Evolutionary conservation across 2,329 filamentous ascomycete species (phyloP).

Genomic region (Paraconiothyrium sp.): DNA sequence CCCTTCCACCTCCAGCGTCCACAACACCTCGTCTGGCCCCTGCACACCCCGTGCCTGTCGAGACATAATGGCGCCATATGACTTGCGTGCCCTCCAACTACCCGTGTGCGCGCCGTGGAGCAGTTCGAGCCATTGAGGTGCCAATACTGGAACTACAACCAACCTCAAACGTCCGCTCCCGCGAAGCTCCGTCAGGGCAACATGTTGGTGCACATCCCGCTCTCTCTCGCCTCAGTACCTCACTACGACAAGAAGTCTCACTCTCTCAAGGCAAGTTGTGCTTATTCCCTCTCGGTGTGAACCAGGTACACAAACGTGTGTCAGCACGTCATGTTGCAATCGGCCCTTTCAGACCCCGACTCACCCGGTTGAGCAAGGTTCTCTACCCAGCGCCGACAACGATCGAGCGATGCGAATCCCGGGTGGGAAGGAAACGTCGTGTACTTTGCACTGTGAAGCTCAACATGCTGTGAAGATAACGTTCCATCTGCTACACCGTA

Average conservation of each 20-base stretch:
- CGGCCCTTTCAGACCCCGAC: constrained; percentile 5
- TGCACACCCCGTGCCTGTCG: constrained; percentile 5
- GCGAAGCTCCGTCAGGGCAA: not conserved
- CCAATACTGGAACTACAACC: constrained; percentile 29
- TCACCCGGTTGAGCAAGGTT: not conserved
- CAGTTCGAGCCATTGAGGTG: constrained; percentile 11
- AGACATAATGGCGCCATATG: constrained; percentile 16
- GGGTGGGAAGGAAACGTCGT: not conserved
- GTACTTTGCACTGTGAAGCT: no score
- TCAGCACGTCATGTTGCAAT: constrained; percentile 9
- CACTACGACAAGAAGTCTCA: not conserved
- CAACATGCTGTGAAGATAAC: not conserved
- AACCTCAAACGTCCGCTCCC: constrained; percentile 32
- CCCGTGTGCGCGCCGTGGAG: constrained; percentile 9
- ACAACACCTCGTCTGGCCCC: constrained; percentile 8
- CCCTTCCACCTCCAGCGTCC: constrained; percentile 7
- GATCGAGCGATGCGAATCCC: not conserved
- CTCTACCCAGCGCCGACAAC: not conserved
- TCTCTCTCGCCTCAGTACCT: not conserved
- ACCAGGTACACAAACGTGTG: constrained; percentile 1
- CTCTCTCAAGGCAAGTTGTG: not conserved
- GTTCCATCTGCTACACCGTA: not conserved
- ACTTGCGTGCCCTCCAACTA: constrained; percentile 9
- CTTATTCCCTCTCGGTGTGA: not conserved
- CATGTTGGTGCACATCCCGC: not conserved